Evolutionary conservation across 2,329 filamentous ascomycete genomes (phyloP).

Genomic region (Emergomyces pasteurianus): DNA sequence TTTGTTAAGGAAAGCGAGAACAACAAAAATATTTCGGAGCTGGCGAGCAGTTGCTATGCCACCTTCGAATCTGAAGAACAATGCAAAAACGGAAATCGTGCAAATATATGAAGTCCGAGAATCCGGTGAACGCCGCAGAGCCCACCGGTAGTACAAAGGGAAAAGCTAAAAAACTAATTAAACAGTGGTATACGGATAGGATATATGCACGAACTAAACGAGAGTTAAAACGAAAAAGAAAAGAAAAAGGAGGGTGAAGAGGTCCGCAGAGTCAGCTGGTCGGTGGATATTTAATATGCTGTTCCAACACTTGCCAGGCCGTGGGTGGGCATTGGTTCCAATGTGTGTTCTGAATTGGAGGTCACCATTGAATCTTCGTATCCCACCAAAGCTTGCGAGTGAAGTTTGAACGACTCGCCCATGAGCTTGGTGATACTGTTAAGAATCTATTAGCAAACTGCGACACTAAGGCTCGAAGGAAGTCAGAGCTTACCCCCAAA

Average conservation of each 20-base stretch:
- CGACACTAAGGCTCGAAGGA: background rate
- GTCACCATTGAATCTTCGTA: conserved; percentile 56
- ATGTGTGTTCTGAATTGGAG: conserved; percentile 22
- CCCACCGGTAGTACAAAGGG: conserved; percentile 4
- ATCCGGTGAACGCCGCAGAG: conserved; percentile 3
- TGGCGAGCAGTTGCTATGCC: background rate
- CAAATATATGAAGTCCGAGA: background rate
- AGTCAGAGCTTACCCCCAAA: conserved; percentile 78
- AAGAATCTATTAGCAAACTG: conserved; percentile 40
- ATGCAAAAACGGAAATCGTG: background rate
- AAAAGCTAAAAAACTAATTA: conserved; percentile 7
- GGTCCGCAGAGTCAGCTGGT: conserved; percentile 10
- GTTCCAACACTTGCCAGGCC: conserved; percentile 32
- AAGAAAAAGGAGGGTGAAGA: conserved; percentile 11
- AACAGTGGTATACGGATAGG: conserved; percentile 9
- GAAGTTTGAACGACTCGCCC: conserved; percentile 95
- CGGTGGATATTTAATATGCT: conserved; percentile 24
- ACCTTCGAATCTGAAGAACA: background rate
- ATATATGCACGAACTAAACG: conserved; percentile 8
- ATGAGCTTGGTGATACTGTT: conserved; percentile 58
- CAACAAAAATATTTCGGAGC: background rate
- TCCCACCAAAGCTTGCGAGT: conserved; percentile 85
- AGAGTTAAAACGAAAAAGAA: conserved; percentile 12
- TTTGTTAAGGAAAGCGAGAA: conserved; percentile 24
- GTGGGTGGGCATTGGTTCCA: conserved; percentile 33